phyloP scores from a whole-genome alignment of 805 yeast species.

The Debaryomyces tyrocola region DNA sequence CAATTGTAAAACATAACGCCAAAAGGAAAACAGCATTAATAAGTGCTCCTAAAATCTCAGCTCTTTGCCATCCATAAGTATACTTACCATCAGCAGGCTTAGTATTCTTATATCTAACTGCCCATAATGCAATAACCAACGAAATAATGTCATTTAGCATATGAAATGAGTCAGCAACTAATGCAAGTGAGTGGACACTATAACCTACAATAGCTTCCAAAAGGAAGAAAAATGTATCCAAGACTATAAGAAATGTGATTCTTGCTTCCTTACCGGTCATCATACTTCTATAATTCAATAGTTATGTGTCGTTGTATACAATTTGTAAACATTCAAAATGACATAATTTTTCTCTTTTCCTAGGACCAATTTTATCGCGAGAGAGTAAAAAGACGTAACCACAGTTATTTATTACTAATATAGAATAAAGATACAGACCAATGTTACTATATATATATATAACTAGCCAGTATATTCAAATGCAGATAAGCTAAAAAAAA shows the following conservation, averaged over 20 bases:
- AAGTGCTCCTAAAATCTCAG: conserved; percentile 93
- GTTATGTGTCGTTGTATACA: no score
- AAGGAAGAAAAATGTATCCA: conserved; percentile 83
- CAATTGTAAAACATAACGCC: conserved; percentile 89
- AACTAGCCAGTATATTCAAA: no score
- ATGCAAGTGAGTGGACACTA: conserved; percentile 89
- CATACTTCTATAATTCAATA: background rate
- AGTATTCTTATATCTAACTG: conserved; percentile 84
- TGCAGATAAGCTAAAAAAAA: background rate
- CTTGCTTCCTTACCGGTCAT: conserved; percentile 63
- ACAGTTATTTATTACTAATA: no score
- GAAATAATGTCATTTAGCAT: conserved; percentile 96
- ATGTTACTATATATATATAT: no score
- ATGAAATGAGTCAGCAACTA: conserved; percentile 95
- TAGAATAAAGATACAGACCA: no score
- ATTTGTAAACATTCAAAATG: no score
- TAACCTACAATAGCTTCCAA: conserved; percentile 85
- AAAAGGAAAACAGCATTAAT: conserved; percentile 89
- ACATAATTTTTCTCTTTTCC: no score
- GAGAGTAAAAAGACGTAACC: no score
- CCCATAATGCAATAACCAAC: conserved; percentile 90
- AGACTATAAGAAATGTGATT: conserved; percentile 64
- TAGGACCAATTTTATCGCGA: no score
- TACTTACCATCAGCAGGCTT: conserved; percentile 82
- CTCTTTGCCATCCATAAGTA: conserved; percentile 98